Base-by-base conservation (phyloP, 2,329 filamentous ascomycete species). In the Fusarium sp. region DNA sequence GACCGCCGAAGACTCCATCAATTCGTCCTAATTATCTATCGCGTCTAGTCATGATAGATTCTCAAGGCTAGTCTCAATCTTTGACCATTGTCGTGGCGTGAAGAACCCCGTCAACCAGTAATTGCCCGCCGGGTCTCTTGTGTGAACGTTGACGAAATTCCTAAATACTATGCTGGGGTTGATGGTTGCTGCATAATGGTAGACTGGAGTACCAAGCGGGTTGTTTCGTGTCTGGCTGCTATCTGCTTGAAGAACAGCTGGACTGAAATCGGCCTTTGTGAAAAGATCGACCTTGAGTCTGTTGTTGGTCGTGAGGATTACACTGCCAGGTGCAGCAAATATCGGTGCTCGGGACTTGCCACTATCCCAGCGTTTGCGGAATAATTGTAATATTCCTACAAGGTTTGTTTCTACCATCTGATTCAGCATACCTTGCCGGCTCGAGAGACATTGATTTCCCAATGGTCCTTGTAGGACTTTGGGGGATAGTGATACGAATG, bases 121-220 rank as follows among this genome's bases (percentile, higher is more conserved):
- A 17, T 45, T 39, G 0, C 39, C 39, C 1, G 39, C 17, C 0
- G 14, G 0, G n/a, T 45, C 50, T 20, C 5, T 8, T 2, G 28
- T 40, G 0, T 57, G 42, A 10, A 57, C 15, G 0, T 36, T 43
- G 0, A 38, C 15, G 3, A 43, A 30, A 5, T 24, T 38, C 7
- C 34, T 43, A 14, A 42, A 17, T 0, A 30, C 11, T 1, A 2
- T 36, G 0, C 17, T 12, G 4, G 36, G 9, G 12, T 43, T 36
- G 1, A 59, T 9, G 0, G 43, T 17, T 3, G 42, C 45, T 17
- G 20, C 49, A 46, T 56, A 45, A 6, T 46, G 55, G 26, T 39
- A 23, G 1, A 36, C 17, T 2, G 28, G 23, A 1, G 17, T 38
- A 1, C 38, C 30, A 2, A 42, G 1, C 1, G 2, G 34, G 12